Percentiles rank a stretch among this genome's conserved stretches.
Conservation (phyloP, 2,329 filamentous ascomycete genomes). For the Aspergillus terreus region DNA sequence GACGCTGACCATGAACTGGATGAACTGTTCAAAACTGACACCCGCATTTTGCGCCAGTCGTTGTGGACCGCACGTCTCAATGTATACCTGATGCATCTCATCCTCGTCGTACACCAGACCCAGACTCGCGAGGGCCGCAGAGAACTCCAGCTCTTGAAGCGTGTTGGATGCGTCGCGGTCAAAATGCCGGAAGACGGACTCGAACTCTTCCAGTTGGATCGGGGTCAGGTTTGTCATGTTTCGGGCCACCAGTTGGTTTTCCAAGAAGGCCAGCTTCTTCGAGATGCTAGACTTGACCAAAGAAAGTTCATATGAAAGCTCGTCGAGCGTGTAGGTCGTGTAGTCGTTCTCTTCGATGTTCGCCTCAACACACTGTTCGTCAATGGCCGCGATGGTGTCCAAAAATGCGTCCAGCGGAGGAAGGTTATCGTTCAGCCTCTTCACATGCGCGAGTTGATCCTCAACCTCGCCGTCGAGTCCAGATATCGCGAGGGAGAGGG, state of each 20-base stretch:
- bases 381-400: conserved; percentile 78
- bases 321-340: conserved; percentile 98
- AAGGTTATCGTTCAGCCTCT: conserved; percentile 78
- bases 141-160: conserved; percentile 90
- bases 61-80: conserved; percentile 67
- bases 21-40: conserved; percentile 98
- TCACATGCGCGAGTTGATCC: conserved; percentile 85
- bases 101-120: conserved; percentile 95
- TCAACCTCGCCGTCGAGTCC: conserved; percentile 96
- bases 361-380: conserved; percentile 86
- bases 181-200: conserved; percentile 97
- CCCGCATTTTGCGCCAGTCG: conserved; percentile 59
- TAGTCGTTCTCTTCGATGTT: conserved; percentile 99
- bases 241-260: conserved; percentile 96
- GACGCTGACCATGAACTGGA: conserved; percentile 98
- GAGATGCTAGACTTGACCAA: conserved; percentile 88
- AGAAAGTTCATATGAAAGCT: conserved; percentile 87
- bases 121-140: conserved; percentile 87
- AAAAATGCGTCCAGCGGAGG: conserved; percentile 88
- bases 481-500: conserved; percentile 89
- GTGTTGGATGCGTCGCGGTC: conserved; percentile 90
- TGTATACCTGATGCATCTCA: conserved; percentile 95
- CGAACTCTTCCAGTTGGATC: conserved; percentile 97
- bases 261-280: conserved; percentile 93
- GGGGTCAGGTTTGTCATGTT: conserved; percentile 99